phyloP scores from a whole-genome alignment of 768 basidiomycete genomes.

The Collybia sp. region DNA sequence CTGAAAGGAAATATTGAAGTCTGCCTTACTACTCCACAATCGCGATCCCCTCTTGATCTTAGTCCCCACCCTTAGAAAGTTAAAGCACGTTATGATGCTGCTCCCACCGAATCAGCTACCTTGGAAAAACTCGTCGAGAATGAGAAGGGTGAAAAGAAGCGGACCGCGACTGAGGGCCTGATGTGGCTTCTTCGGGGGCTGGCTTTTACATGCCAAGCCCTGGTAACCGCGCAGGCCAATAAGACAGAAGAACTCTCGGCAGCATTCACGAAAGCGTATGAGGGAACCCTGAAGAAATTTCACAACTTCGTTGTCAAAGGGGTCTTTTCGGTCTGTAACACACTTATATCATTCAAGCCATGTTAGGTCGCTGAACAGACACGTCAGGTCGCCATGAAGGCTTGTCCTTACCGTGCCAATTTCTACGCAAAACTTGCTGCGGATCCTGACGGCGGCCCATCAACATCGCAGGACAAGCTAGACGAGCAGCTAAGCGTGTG shows the following conservation, averaged over 20 bases:
- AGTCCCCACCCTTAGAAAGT: conserved; percentile 69
- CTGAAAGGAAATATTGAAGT: conserved; percentile 86
- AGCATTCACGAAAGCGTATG: conserved; percentile 82
- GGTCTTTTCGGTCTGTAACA: conserved; percentile 45
- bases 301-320: conserved; percentile 78
- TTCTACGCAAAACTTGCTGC: conserved; percentile 67
- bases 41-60: conserved; percentile 2
- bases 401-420: conserved; percentile 59
- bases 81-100: conserved; percentile 67
- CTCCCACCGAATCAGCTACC: conserved; percentile 62
- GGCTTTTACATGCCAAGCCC: conserved; percentile 81
- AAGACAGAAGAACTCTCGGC: conserved; percentile 54
- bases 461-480: conserved; percentile 44
- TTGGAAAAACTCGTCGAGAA: conserved; percentile 80
- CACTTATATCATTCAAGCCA: neutral
- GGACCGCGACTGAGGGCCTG: conserved; percentile 84
- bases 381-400: conserved; percentile 55
- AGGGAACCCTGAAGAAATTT: conserved; percentile 73
- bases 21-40: conserved; percentile 1
- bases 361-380: neutral
- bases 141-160: conserved; percentile 86
- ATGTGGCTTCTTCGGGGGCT: conserved; percentile 93
- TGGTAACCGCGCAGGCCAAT: conserved; percentile 68
- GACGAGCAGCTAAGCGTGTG: conserved; percentile 57
- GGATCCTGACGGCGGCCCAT: conserved; percentile 47